phyloP scores from a whole-genome alignment of 345 rosid species.

The Aegle marmelos region DNA sequence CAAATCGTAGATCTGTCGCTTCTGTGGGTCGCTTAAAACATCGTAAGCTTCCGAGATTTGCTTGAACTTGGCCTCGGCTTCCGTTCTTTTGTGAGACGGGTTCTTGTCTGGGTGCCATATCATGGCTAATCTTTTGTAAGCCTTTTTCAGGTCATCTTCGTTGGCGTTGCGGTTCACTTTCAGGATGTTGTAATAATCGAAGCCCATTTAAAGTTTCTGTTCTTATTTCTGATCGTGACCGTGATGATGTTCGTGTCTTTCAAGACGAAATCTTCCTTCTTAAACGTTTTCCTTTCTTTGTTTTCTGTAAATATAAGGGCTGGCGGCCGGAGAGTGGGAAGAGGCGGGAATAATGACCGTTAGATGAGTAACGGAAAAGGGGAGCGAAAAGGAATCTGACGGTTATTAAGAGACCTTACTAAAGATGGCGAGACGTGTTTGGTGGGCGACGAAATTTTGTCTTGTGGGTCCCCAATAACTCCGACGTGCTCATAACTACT shows the following conservation, averaged over 20 bases:
- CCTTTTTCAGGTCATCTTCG: slow-evolving; percentile 78
- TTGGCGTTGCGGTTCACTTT: slow-evolving; percentile 86
- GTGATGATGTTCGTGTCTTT: not conserved
- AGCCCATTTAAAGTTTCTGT: slow-evolving; percentile 45
- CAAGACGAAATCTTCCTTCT: not conserved
- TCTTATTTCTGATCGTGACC: not conserved
- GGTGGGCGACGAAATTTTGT: not conserved
- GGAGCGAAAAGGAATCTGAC: slow-evolving; percentile 10
- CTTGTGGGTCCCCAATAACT: not conserved
- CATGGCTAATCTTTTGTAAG: slow-evolving; percentile 91
- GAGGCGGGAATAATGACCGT: slow-evolving; percentile 19
- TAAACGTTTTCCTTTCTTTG: not conserved
- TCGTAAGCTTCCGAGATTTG: slow-evolving; percentile 90
- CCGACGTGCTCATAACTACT: not conserved
- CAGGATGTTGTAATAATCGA: slow-evolving; percentile 89
- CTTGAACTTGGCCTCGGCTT: slow-evolving; percentile 91
- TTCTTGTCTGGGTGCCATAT: slow-evolving; percentile 99
- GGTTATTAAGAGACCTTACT: slow-evolving; percentile 13
- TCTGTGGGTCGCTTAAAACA: slow-evolving; percentile 68
- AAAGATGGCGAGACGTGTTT: slow-evolving; percentile 1
- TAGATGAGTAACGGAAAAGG: slow-evolving; percentile 14
- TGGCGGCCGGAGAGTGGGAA: slow-evolving; percentile 1
- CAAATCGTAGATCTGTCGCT: slow-evolving; percentile 93
- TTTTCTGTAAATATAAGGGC: not conserved
- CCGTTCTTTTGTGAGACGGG: slow-evolving; percentile 55